These are phyloP conservation scores for Leishmania aethiopica DNA, from an alignment of 208 protist genomes.

Conservation along the genomic window DNA sequence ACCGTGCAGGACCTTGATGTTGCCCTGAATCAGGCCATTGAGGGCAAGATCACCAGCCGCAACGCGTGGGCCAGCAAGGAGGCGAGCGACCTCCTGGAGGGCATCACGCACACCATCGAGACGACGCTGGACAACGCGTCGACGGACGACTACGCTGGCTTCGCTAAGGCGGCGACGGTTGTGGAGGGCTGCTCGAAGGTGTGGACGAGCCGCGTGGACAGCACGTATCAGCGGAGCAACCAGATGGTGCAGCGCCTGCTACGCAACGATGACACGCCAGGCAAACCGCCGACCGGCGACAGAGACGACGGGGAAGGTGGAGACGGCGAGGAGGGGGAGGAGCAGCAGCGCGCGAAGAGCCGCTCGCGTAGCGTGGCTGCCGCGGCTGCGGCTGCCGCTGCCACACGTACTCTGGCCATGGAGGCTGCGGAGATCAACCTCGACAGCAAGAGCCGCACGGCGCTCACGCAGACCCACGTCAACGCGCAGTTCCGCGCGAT, in stretches of 20 bases:
- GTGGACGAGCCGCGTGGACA: conserved; percentile 92
- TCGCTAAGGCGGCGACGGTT: conserved; percentile 91
- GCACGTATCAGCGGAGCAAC: conserved; percentile 86
- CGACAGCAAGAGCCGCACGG: conserved; percentile 65
- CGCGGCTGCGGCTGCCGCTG: conserved; percentile 20
- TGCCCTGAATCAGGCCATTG: conserved; percentile 86
- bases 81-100: conserved; percentile 87
- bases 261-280: conserved; percentile 65
- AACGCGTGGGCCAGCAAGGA: conserved; percentile 91
- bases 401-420: conserved; percentile 75
- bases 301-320: conserved; percentile 36
- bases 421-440: conserved; percentile 87
- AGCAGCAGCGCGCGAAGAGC: conserved; percentile 22
- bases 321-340: conserved; percentile 15
- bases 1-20: conserved; percentile 87
- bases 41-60: conserved; percentile 90
- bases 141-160: conserved; percentile 84
- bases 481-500: conserved; percentile 90
- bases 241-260: conserved; percentile 88
- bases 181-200: conserved; percentile 94
- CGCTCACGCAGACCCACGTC: conserved; percentile 74
- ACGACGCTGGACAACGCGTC: conserved; percentile 66
- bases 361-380: conserved; percentile 25
- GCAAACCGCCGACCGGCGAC: conserved; percentile 25
- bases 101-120: conserved; percentile 89